A percentile compares a stretch with the other conserved stretches of the same genome.
Evolutionary conservation across 768 basidiomycete genomes (phyloP).

Genomic region (Albatrellus ellisii): DNA sequence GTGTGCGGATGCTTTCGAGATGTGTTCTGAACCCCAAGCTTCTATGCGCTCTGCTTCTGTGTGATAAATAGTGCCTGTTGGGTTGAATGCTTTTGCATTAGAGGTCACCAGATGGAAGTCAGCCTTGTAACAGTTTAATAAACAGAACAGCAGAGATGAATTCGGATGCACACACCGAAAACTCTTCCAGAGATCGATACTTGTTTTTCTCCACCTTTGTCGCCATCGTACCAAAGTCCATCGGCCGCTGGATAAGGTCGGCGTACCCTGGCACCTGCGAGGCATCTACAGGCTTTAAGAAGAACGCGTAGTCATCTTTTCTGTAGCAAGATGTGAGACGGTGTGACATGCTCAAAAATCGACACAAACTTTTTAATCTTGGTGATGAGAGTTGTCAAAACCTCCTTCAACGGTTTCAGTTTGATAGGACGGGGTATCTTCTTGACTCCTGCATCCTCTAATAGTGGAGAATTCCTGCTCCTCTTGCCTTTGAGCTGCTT

Average conservation of each 20-base stretch:
- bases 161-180: constrained; percentile 35
- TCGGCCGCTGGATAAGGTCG: constrained; percentile 69
- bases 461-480: constrained; percentile 21
- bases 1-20: constrained; percentile 51
- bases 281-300: constrained; percentile 53
- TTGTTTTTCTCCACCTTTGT: constrained; percentile 63
- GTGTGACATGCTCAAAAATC: background rate
- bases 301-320: constrained; percentile 82
- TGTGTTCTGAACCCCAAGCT: constrained; percentile 59
- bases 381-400: constrained; percentile 47
- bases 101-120: constrained; percentile 61
- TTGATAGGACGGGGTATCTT: constrained; percentile 46
- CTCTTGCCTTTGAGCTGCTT: constrained; percentile 41
- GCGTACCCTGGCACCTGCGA: constrained; percentile 46
- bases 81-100: constrained; percentile 71
- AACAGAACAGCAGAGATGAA: background rate
- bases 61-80: constrained; percentile 59
- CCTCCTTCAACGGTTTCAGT: constrained; percentile 70
- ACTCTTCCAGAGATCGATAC: constrained; percentile 74
- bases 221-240: constrained; percentile 87
- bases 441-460: constrained; percentile 14
- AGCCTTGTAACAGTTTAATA: constrained; percentile 7
- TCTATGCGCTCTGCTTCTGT: constrained; percentile 65
- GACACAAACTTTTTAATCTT: constrained; percentile 59
- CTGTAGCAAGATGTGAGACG: constrained; percentile 23